Evolutionary conservation across 495 filamentous ascomycete genomes (phyloP).

Genomic region (Collariella sp.): DNA sequence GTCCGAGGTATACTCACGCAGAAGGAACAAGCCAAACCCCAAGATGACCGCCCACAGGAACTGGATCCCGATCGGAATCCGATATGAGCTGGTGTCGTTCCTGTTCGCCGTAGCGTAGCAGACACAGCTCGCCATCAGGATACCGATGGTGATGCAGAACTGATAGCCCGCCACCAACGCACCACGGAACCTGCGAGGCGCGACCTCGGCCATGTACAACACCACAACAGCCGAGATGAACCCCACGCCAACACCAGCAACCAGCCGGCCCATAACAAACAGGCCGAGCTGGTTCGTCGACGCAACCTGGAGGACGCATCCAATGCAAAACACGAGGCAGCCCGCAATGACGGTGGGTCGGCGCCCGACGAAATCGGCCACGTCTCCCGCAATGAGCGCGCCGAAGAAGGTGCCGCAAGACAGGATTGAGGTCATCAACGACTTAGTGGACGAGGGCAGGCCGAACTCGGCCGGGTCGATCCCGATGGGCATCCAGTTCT

Average conservation of each 20-base stretch:
- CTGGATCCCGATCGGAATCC: conserved; percentile 63
- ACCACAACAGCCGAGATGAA: conserved; percentile 66
- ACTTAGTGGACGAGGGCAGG: conserved; percentile 40
- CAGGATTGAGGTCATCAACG: conserved; percentile 64
- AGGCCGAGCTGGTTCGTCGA: conserved; percentile 30
- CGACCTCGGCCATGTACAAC: conserved; percentile 64
- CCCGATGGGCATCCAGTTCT: conserved; percentile 33
- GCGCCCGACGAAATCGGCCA: conserved; percentile 62
- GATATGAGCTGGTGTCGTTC: conserved; percentile 57
- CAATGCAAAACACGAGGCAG: conserved; percentile 54
- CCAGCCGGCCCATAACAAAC: conserved; percentile 57
- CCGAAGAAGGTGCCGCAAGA: conserved; percentile 71
- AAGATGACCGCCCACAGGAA: conserved; percentile 63
- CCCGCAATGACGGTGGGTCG: conserved; percentile 58
- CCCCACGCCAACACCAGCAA: conserved; percentile 64
- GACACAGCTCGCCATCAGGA: conserved; percentile 65
- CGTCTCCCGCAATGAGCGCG: conserved; percentile 57
- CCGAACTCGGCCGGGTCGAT: conserved; percentile 23
- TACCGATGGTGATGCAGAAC: conserved; percentile 66
- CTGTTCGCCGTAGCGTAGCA: conserved; percentile 58
- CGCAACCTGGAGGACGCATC: conserved; percentile 52
- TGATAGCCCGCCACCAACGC: conserved; percentile 69
- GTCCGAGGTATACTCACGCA: conserved; percentile 29
- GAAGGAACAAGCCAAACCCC: conserved; percentile 49
- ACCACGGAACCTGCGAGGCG: conserved; percentile 58